Percentiles rank a stretch among this genome's conserved stretches.
These are phyloP conservation scores for Furcasterigmium sp. DNA, from an alignment of 2,329 filamentous ascomycete species.

Conservation along the genomic window DNA sequence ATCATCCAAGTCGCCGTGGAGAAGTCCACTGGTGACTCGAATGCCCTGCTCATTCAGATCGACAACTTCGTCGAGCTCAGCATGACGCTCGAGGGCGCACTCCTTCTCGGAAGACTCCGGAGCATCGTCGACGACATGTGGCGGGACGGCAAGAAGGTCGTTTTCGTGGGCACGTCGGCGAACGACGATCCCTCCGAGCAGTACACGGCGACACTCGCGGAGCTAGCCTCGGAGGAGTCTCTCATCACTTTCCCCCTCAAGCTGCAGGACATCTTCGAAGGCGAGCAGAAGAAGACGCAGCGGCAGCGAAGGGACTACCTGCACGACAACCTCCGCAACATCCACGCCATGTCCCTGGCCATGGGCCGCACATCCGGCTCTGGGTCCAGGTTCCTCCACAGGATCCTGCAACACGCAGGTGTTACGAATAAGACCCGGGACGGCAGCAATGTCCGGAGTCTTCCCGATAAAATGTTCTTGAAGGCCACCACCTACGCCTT, in stretches of 20 bases:
- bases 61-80: slow-evolving; percentile 77
- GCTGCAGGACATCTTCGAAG: slow-evolving; percentile 4
- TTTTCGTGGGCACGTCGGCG: slow-evolving; percentile 75
- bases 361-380: slow-evolving; percentile 14
- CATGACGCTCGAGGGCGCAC: slow-evolving; percentile 61
- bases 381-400: background rate
- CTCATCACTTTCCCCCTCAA: slow-evolving; percentile 23
- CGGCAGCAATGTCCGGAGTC: too few species aligned
- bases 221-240: slow-evolving; percentile 34
- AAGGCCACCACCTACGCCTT: slow-evolving; percentile 14
- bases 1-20: slow-evolving; percentile 44
- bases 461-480: too few species aligned
- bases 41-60: slow-evolving; percentile 67
- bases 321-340: slow-evolving; percentile 39
- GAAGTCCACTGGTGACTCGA: slow-evolving; percentile 24
- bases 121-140: slow-evolving; percentile 68
- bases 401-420: background rate
- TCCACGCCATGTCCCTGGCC: slow-evolving; percentile 39
- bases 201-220: slow-evolving; percentile 32
- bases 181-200: slow-evolving; percentile 41
- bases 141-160: slow-evolving; percentile 63
- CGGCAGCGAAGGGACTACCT: slow-evolving; percentile 29
- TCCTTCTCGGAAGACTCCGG: slow-evolving; percentile 66
- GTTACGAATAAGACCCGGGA: background rate
- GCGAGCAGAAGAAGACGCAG: slow-evolving; percentile 6